A percentile compares a stretch with the other conserved stretches of the same genome.
Evolutionary conservation across 2,329 filamentous ascomycete genomes (phyloP).

Genomic region (Cladorrhinum sp.): DNA sequence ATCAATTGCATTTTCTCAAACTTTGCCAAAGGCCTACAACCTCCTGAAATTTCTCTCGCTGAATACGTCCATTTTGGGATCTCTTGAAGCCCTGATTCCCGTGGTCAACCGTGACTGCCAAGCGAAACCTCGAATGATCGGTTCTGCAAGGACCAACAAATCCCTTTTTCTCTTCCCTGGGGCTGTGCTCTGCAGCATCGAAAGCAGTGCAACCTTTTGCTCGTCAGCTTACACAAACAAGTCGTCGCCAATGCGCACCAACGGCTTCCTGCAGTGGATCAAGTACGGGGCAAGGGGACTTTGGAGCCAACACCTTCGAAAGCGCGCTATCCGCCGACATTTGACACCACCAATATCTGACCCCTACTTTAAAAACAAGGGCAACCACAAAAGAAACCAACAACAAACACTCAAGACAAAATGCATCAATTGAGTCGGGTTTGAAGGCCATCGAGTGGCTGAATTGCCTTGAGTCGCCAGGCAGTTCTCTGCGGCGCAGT

Average conservation of each 20-base stretch:
- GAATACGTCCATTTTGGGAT: neutral
- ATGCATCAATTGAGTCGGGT: neutral
- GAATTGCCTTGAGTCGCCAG: neutral
- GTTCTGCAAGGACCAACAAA: too few relatives aligned
- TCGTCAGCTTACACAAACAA: neutral
- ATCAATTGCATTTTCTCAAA: neutral
- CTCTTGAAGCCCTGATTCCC: neutral
- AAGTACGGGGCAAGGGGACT: neutral
- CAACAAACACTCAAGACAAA: neutral
- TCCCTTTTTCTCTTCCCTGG: neutral
- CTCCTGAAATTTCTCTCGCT: neutral
- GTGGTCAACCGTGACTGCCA: too few relatives aligned
- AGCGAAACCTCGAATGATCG: too few relatives aligned
- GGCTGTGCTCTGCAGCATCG: neutral
- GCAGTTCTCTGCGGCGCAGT: constrained; percentile 12
- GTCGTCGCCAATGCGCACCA: neutral
- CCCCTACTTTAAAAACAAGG: neutral
- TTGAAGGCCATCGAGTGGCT: constrained; percentile 1
- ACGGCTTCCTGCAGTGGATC: neutral
- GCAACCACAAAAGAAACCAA: neutral
- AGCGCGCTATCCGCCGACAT: neutral
- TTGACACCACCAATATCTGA: neutral
- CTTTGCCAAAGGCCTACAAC: neutral
- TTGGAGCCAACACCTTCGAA: neutral
- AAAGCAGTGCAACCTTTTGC: neutral